Evolutionary conservation across 2,329 filamentous ascomycete species (phyloP).

Genomic region (Aspergillus fumigatus): DNA sequence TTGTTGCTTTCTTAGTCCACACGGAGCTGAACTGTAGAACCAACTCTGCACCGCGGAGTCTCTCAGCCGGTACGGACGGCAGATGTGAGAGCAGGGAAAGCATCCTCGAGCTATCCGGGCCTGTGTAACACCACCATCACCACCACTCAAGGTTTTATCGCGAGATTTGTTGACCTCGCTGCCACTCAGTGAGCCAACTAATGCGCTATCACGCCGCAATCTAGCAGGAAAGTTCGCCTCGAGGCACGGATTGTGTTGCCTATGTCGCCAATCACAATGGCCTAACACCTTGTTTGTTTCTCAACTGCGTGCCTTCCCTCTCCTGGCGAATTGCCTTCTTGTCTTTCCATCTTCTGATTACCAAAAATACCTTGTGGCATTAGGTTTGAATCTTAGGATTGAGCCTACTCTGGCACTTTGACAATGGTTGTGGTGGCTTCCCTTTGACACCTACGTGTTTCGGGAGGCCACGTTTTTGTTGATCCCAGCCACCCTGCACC

Average conservation of each 20-base stretch:
- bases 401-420: neutral
- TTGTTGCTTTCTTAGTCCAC: neutral
- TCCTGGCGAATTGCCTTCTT: neutral
- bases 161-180: neutral
- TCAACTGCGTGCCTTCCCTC: neutral
- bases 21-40: neutral
- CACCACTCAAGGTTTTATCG: neutral
- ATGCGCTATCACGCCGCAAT: neutral
- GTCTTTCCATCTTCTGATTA: neutral
- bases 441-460: neutral
- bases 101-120: neutral
- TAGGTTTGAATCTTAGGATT: neutral
- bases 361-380: neutral
- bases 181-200: neutral
- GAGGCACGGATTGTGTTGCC: neutral
- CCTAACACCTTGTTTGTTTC: neutral
- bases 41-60: neutral
- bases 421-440: neutral
- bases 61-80: neutral
- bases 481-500: neutral
- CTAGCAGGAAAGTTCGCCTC: neutral
- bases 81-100: neutral
- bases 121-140: neutral
- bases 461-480: neutral
- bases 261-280: neutral